These are phyloP conservation scores for Chalciporus chontae DNA, from an alignment of 768 basidiomycete genomes.

Conservation along the genomic window DNA sequence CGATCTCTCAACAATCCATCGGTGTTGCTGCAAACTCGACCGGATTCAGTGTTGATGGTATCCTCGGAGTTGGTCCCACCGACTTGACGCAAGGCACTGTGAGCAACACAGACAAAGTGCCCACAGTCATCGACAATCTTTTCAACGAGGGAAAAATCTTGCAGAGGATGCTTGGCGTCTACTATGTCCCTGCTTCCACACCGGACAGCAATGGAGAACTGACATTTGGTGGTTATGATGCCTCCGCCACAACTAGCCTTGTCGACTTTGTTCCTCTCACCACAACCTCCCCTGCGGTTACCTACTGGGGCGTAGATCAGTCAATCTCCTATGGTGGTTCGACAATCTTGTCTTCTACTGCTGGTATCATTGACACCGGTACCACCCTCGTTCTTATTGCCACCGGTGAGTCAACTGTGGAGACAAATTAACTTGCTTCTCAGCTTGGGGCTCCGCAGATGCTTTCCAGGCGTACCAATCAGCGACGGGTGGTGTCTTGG, in stretches of 20 bases:
- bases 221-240: slow-evolving; percentile 22
- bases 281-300: slow-evolving; percentile 18
- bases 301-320: slow-evolving; percentile 30
- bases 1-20: slow-evolving; percentile 31
- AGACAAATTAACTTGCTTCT: neutral
- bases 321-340: slow-evolving; percentile 11
- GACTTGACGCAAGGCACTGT: slow-evolving; percentile 30
- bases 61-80: slow-evolving; percentile 35
- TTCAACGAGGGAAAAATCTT: slow-evolving; percentile 26
- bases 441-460: slow-evolving; percentile 10
- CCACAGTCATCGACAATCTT: slow-evolving; percentile 36
- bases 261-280: slow-evolving; percentile 19
- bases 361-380: neutral
- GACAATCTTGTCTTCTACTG: neutral
- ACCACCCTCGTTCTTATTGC: slow-evolving; percentile 25
- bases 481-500: slow-evolving; percentile 26
- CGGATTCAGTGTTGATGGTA: slow-evolving; percentile 33
- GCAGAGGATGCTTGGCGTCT: slow-evolving; percentile 28
- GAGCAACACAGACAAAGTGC: slow-evolving; percentile 12
- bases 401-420: slow-evolving; percentile 1
- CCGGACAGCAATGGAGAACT: slow-evolving; percentile 21
- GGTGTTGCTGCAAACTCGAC: slow-evolving; percentile 25
- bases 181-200: slow-evolving; percentile 22
- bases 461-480: slow-evolving; percentile 24
- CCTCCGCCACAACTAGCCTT: slow-evolving; percentile 10